A percentile compares a stretch with the other conserved stretches of the same genome.
phyloP scores from a whole-genome alignment of 257 asterid species.

The Ophiorrhiza pumila region DNA sequence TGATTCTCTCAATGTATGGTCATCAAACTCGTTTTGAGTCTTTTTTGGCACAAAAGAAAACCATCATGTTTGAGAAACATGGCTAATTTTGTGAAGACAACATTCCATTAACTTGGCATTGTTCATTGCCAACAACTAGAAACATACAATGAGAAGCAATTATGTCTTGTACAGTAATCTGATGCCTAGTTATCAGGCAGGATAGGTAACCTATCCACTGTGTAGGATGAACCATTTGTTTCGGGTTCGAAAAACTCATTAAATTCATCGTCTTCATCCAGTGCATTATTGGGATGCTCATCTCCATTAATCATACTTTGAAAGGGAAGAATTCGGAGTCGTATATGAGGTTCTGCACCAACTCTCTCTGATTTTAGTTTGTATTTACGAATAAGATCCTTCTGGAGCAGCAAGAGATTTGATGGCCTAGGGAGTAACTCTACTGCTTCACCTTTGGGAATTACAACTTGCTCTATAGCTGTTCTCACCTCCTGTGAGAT shows the following conservation, averaged over 20 bases:
- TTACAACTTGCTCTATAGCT: conserved; percentile 76
- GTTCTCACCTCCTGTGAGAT: conserved; percentile 75
- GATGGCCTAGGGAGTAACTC: conserved; percentile 82
- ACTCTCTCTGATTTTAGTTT: conserved; percentile 76
- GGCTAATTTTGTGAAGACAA: no score
- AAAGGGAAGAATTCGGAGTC: conserved; percentile 69
- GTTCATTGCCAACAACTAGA: background rate
- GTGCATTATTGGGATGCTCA: conserved; percentile 27
- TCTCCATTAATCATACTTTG: conserved; percentile 38
- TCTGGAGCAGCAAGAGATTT: conserved; percentile 69
- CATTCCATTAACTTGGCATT: background rate
- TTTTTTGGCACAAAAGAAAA: no score
- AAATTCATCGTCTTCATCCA: conserved; percentile 31
- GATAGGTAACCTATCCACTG: conserved; percentile 60
- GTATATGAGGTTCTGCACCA: conserved; percentile 50
- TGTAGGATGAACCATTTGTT: conserved; percentile 53
- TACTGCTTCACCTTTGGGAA: conserved; percentile 75
- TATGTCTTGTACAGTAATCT: no score
- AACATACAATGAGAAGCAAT: background rate
- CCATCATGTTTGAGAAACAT: background rate
- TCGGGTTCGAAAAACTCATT: conserved; percentile 33
- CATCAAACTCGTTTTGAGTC: no score
- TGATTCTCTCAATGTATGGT: no score
- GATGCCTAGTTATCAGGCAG: conserved; percentile 46
- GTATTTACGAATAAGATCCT: conserved; percentile 79